phyloP scores from a whole-genome alignment of 768 basidiomycete genomes.

The Dendrothele bispora region DNA sequence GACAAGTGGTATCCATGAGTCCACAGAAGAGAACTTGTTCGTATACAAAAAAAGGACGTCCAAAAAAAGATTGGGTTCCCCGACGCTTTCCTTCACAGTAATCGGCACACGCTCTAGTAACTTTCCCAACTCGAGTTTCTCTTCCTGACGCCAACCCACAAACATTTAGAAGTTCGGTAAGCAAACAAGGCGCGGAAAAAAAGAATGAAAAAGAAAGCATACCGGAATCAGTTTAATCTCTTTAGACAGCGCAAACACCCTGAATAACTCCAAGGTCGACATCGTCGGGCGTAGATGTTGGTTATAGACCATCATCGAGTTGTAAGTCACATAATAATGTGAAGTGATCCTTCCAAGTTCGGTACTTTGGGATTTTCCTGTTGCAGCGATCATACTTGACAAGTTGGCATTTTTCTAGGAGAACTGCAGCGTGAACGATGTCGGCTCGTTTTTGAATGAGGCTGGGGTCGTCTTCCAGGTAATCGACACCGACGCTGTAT shows the following conservation, averaged over 20 bases:
- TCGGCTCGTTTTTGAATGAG: constrained; percentile 94
- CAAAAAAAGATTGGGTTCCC: too few relatives aligned
- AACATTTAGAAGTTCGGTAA: constrained; percentile 8
- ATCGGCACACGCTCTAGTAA: constrained; percentile 94
- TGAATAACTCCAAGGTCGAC: constrained; percentile 87
- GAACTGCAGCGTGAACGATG: constrained; percentile 88
- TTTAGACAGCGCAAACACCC: constrained; percentile 92
- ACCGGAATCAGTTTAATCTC: constrained; percentile 93
- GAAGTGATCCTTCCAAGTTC: constrained; percentile 94
- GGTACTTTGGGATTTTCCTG: constrained; percentile 88
- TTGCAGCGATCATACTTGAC: constrained; percentile 90
- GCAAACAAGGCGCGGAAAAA: too few relatives aligned
- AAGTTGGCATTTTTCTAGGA: constrained; percentile 92
- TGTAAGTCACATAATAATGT: constrained; percentile 93
- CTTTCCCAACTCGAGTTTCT: constrained; percentile 89
- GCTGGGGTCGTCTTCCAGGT: constrained; percentile 79
- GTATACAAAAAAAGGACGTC: too few relatives aligned
- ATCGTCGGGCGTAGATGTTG: constrained; percentile 88
- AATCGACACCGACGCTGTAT: constrained; percentile 88
- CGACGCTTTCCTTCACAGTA: constrained; percentile 94
- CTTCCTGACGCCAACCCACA: constrained; percentile 76
- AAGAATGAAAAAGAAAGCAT: constrained; percentile 19
- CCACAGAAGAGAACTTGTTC: too few relatives aligned
- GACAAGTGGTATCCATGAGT: too few relatives aligned
- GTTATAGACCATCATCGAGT: constrained; percentile 96